Evolutionary conservation across 2,329 filamentous ascomycete species (phyloP).

Genomic region (Aphanoascus verrucosus): DNA sequence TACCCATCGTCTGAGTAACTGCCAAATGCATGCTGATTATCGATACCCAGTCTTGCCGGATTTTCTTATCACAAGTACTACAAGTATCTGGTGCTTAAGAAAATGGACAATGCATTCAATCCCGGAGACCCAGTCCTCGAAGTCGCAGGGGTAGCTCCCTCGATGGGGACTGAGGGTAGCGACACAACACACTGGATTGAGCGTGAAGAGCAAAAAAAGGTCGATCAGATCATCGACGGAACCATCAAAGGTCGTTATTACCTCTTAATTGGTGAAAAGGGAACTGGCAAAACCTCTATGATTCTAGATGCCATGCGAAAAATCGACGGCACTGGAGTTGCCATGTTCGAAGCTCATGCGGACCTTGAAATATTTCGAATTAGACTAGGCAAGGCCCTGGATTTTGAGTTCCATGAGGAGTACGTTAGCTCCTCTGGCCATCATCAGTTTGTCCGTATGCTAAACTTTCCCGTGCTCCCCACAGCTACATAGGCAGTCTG

Average conservation of each 20-base stretch:
- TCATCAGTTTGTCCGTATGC: background rate
- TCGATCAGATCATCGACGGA: constrained; percentile 76
- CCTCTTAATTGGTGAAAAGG: constrained; percentile 87
- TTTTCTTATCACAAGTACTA: constrained; percentile 74
- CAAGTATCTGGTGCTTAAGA: constrained; percentile 80
- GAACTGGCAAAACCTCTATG: constrained; percentile 95
- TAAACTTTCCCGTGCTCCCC: constrained; percentile 4
- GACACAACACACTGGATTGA: constrained; percentile 64
- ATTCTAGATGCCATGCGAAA: constrained; percentile 90
- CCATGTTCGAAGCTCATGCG: constrained; percentile 94
- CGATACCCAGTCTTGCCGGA: constrained; percentile 44
- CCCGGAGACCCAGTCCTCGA: constrained; percentile 85
- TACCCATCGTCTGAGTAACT: background rate
- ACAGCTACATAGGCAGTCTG: constrained; percentile 65
- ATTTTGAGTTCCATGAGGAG: constrained; percentile 96
- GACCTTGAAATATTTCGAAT: constrained; percentile 93
- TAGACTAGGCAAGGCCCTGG: constrained; percentile 79
- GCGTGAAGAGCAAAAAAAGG: constrained; percentile 67
- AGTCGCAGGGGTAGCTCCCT: constrained; percentile 50
- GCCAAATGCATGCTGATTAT: constrained; percentile 12
- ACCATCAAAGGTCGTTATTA: constrained; percentile 71
- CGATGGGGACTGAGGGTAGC: constrained; percentile 29
- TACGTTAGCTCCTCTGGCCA: constrained; percentile 39
- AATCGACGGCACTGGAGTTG: constrained; percentile 74
- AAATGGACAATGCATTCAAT: constrained; percentile 85